Base-by-base conservation (phyloP, 371 early-diverging fungal genomes). In the Apophysomyces ossiformis region DNA sequence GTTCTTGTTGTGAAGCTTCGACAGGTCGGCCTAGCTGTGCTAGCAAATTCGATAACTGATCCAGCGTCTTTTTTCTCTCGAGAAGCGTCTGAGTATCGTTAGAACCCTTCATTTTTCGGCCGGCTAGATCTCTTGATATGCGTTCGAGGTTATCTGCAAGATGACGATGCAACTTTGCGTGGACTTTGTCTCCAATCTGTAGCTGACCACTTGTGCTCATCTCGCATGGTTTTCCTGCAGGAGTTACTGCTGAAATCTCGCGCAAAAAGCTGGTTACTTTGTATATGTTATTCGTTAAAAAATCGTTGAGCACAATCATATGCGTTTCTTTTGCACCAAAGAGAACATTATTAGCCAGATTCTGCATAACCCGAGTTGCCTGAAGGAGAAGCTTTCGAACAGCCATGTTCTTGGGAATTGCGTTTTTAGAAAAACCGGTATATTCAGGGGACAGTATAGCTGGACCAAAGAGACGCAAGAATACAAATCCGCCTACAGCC, bases 311-410 rank as follows among this genome's bases (percentile, higher is more conserved):
- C 11, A 89, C 85, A 43, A 85, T 88, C 93, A 96, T 92, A 66
- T 88, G 94, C 0, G 89, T 81, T 81, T 96, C 96, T 77, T 95
- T 96, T 64, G 87, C 83, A 37, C 96, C 97, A 78, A 97, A 97
- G 58, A 92, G 84, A n/a, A 96, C 93, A 63, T 93, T 91, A 76
- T 96, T 97, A 21, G 96, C 95, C 69, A 97, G 72, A 69, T 95
- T 97, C 71, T 96, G 97, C 65, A 97, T 94, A 37, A 95, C 92
- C 71, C 96, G 96, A n/a, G 96, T 94, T 44, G 93, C 91, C 54
- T 96, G 81, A 16, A 96, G 74, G 44, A 96, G 75, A 8, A 95
- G 90, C 54, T 93, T 89, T n/a, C 92, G 87, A 13, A 94, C 76
- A 38, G 93, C 87, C 57, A 83, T 78, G 67, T 82, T 88, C 44